Percentiles rank a stretch among this genome's conserved stretches.
These are phyloP conservation scores for Argentina anserina DNA, from an alignment of 306 rosid species.

Conservation along the genomic window DNA sequence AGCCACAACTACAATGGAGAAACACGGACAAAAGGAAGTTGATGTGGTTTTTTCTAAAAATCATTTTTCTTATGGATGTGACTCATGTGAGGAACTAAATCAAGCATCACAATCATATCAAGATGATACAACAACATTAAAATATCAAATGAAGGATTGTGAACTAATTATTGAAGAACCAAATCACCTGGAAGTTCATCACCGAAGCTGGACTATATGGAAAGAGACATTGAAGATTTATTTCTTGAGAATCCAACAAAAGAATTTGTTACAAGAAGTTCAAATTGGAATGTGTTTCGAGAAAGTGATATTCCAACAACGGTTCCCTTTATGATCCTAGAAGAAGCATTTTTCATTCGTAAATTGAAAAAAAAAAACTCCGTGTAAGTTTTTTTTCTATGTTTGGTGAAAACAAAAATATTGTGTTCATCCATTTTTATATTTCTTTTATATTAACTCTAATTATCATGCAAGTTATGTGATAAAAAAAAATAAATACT, in stretches of 20 bases:
- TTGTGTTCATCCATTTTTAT: too few species aligned
- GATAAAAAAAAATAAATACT: conserved; percentile 45
- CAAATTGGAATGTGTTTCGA: not conserved
- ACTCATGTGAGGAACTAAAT: not conserved
- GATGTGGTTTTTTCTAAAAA: not conserved
- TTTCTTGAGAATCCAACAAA: not conserved
- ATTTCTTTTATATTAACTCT: not conserved
- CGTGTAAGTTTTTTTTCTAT: conserved; percentile 47
- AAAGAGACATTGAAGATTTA: conserved; percentile 36
- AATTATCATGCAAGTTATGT: conserved; percentile 43
- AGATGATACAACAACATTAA: not conserved
- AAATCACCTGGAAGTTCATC: conserved; percentile 13
- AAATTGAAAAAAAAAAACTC: conserved; percentile 56
- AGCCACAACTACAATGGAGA: not conserved
- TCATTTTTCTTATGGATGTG: not conserved
- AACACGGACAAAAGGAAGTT: not conserved
- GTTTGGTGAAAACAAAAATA: too few species aligned
- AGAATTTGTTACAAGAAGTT: not conserved
- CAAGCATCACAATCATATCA: not conserved
- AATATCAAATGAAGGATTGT: not conserved
- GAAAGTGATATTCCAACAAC: conserved; percentile 27
- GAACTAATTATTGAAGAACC: conserved; percentile 62
- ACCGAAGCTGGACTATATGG: conserved; percentile 12
- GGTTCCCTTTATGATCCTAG: conserved; percentile 6
- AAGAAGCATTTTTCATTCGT: conserved; percentile 16